Conservation (phyloP, 768 basidiomycete species). For the Kwoniella sp. region DNA sequence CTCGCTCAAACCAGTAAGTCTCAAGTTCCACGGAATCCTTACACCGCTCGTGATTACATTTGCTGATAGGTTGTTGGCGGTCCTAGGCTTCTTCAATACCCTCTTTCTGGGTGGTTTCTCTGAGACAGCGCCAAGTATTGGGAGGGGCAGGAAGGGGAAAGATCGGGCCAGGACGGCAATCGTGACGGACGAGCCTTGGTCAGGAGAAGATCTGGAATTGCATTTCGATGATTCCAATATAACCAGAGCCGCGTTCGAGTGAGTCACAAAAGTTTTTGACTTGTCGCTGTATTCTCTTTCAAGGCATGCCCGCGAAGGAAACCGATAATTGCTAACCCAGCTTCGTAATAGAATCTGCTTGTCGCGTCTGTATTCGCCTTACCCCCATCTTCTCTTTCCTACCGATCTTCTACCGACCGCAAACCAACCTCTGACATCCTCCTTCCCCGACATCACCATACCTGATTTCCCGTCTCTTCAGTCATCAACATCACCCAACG, state of each 20-base stretch:
- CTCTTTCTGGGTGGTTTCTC: slow-evolving; percentile 67
- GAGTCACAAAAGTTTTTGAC: slow-evolving; percentile 50
- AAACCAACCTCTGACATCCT: slow-evolving; percentile 66
- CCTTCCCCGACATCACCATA: slow-evolving; percentile 32
- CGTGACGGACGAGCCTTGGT: slow-evolving; percentile 26
- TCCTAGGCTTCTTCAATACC: slow-evolving; percentile 83
- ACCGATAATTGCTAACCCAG: too few species aligned
- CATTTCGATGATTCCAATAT: slow-evolving; percentile 84
- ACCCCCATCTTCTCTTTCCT: slow-evolving; percentile 72
- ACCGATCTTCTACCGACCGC: slow-evolving; percentile 68
- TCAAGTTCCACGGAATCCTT: slow-evolving; percentile 18
- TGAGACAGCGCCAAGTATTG: slow-evolving; percentile 28
- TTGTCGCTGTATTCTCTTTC: too few species aligned
- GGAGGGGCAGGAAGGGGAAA: slow-evolving; percentile 26
- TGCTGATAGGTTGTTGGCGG: too few species aligned
- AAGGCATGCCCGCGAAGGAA: too few species aligned
- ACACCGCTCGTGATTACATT: slow-evolving; percentile 49
- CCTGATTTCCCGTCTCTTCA: slow-evolving; percentile 58
- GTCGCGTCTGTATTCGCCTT: slow-evolving; percentile 81
- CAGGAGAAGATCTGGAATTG: slow-evolving; percentile 65
- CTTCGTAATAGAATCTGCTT: slow-evolving; percentile 69
- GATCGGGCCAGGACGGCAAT: slow-evolving; percentile 18
- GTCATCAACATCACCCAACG: slow-evolving; percentile 59
- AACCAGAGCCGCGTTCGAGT: slow-evolving; percentile 90
- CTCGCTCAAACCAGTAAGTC: slow-evolving; percentile 79